Evolutionary conservation across 257 asterid genomes (phyloP), one percentile per base, ranked within the genome.

Genomic region (Solanum arcanum): DNA sequence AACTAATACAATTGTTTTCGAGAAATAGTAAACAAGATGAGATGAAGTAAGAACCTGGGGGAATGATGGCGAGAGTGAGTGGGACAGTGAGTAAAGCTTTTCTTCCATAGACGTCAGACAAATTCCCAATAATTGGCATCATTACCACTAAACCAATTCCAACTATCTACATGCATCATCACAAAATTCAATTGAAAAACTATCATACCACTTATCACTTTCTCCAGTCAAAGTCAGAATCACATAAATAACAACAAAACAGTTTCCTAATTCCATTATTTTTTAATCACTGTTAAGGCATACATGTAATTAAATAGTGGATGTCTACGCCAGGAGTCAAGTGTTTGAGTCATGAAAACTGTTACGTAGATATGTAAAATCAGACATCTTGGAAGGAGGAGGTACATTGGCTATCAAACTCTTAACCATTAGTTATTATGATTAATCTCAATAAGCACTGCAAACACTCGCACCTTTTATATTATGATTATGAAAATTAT

Each of bases 81-180:
- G 94, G 94, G 83, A 94, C 83, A 3, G 92, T 91, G 75, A 92
- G 95, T 89, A 94, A 39, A 12, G 88, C 83, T 90, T 94, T 94
- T 75, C 94, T 92, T 18, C 94, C 95, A 72, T 92, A 92, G 5
- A 74, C 20, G 77, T 92, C 96, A 1, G 94, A 92, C 44, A 94
- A 83, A 74, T 87, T 92, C 9, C 96, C 96, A 23, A 94, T 86
- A 27, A 92, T 72, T 59, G 95, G 95, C 95, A 92, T 94, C 92
- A 91, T 46, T 56, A 92, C 76, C 73, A 91, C 93, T 29, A 92
- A 87, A 23, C 92, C 95, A 85, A 93, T 27, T 52, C 96, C 96
- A 25, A 89, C 87, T 77, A 92, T 90, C 95, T 92, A 92, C 86
- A 91, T 80, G n/a, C 64, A 7, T 56, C 64, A 56, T 56, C 29